phyloP scores from a whole-genome alignment of 495 filamentous ascomycete species.

The Aspergillus conjunctus region DNA sequence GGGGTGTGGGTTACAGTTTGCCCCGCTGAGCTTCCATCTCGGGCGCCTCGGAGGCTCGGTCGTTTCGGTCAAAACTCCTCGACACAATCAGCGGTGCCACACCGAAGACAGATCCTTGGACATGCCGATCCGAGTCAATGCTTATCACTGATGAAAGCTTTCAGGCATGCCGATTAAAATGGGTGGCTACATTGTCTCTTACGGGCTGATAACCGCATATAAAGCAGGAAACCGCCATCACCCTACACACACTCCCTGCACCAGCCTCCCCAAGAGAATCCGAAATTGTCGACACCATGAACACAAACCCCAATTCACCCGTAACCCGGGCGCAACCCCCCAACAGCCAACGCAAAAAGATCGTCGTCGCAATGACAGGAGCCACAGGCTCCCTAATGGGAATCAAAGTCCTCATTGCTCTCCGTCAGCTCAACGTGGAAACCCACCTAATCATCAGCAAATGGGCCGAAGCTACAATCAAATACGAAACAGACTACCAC shows the following conservation, averaged over 20 bases:
- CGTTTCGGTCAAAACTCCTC: background rate
- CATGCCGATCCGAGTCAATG: too few relatives aligned
- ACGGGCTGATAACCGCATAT: background rate
- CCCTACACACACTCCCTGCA: constrained; percentile 26
- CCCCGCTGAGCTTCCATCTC: background rate
- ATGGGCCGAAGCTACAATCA: constrained; percentile 47
- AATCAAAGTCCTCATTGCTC: constrained; percentile 38
- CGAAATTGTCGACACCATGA: constrained; percentile 13
- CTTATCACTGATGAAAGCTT: too few relatives aligned
- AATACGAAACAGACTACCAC: constrained; percentile 45
- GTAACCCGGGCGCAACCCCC: background rate
- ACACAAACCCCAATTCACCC: constrained; percentile 1
- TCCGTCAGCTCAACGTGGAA: constrained; percentile 43
- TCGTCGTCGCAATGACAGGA: constrained; percentile 46
- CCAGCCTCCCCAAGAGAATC: constrained; percentile 11
- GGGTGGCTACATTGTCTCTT: background rate
- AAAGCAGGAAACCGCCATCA: constrained; percentile 9
- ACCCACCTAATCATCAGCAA: constrained; percentile 47
- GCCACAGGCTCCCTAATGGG: constrained; percentile 44
- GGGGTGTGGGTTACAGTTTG: background rate
- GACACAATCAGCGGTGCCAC: background rate
- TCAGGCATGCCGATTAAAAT: too few relatives aligned
- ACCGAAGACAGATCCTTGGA: background rate
- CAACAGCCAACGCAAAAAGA: constrained; percentile 21
- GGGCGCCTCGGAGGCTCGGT: constrained; percentile 26